Evolutionary conservation across 2,329 filamentous ascomycete genomes (phyloP).

Genomic region (Cephalotrichum gorgonifer): DNA sequence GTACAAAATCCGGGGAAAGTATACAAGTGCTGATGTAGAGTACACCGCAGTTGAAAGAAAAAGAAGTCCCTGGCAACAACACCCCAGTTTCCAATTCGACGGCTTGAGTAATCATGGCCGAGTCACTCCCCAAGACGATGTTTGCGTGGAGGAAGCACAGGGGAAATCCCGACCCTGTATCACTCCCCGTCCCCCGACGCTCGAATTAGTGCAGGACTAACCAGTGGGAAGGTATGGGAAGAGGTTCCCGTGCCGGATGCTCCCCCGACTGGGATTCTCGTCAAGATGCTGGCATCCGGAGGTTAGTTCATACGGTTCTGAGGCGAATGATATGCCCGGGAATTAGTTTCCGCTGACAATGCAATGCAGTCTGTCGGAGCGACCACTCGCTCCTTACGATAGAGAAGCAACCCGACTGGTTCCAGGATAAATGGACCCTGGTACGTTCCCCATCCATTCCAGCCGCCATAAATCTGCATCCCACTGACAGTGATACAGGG

Average conservation of each 20-base stretch:
- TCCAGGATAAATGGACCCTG: conserved; percentile 16
- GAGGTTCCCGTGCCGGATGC: conserved; percentile 16
- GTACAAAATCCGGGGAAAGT: not conserved
- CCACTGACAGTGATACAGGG: conserved; percentile 8
- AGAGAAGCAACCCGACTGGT: conserved; percentile 18
- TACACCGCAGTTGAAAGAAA: not conserved
- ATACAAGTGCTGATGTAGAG: not conserved
- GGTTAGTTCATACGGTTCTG: conserved; percentile 8
- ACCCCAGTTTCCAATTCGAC: no score
- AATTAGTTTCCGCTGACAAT: not conserved
- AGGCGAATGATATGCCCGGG: not conserved
- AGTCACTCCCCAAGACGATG: conserved; percentile 17
- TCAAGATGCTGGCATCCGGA: conserved; percentile 23
- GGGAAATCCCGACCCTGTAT: conserved; percentile 17
- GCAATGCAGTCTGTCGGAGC: conserved; percentile 17
- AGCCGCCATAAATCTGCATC: no score
- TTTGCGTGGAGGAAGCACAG: conserved; percentile 23
- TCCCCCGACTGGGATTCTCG: conserved; percentile 15
- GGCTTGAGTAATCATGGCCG: conserved; percentile 5
- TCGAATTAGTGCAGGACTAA: not conserved
- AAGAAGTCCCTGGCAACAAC: not conserved
- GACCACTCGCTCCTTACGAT: conserved; percentile 19
- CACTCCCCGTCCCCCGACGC: not conserved
- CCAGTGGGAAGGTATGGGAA: conserved; percentile 12
- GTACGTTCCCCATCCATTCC: not conserved